Conservation (phyloP, 2,329 filamentous ascomycete species). For the Neoascochyta sp. region DNA sequence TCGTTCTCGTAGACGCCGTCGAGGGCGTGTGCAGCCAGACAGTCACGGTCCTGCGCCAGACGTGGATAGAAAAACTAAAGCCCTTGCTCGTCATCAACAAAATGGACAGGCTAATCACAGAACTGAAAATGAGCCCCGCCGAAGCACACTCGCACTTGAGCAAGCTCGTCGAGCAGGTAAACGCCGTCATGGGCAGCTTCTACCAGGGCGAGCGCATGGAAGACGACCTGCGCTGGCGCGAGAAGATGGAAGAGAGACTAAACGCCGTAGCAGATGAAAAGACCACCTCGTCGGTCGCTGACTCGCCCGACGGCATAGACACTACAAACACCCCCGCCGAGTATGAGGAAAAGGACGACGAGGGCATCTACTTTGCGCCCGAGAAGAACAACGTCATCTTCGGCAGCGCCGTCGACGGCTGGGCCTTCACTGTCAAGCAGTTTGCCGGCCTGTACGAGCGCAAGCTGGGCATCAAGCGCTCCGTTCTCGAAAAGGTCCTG, state of each 20-base stretch:
- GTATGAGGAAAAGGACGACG: conserved; percentile 89
- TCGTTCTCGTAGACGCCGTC: conserved; percentile 92
- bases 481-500: conserved; percentile 82
- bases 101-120: conserved; percentile 90
- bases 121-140: conserved; percentile 85
- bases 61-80: conserved; percentile 93
- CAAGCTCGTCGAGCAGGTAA: conserved; percentile 90
- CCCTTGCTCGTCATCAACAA: conserved; percentile 97
- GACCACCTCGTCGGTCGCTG: conserved; percentile 48
- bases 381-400: conserved; percentile 99
- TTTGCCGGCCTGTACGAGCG: conserved; percentile 93
- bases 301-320: conserved; percentile 54
- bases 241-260: conserved; percentile 82
- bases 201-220: conserved; percentile 99
- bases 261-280: conserved; percentile 66
- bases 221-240: conserved; percentile 92
- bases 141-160: conserved; percentile 88
- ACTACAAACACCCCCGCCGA: conserved; percentile 51
- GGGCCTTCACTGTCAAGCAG: conserved; percentile 95
- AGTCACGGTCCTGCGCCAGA: conserved; percentile 89
- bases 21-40: conserved; percentile 99
- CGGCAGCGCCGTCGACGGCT: conserved; percentile 95
- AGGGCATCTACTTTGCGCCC: conserved; percentile 95
- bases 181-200: conserved; percentile 94
- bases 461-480: conserved; percentile 91